Base-by-base conservation (phyloP, 805 yeast species). In the Priceomyces castillae region DNA sequence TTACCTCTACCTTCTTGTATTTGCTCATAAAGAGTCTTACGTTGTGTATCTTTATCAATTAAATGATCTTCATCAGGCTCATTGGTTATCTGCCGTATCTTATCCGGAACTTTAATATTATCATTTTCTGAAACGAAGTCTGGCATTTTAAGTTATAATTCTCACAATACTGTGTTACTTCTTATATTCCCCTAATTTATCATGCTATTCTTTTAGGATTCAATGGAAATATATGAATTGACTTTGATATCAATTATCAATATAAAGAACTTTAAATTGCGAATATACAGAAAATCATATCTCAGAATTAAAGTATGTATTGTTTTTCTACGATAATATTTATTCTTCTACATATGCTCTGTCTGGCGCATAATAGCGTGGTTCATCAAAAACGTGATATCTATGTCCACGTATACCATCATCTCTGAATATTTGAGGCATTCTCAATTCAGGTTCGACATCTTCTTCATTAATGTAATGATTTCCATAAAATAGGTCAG, bases 351-450 rank as follows among this genome's bases (percentile, higher is more conserved):
- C n/a, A n/a, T 28, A n/a, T 6, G n/a, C 31, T 5, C 31, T 10
- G 15, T 10, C 16, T 3, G 37, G 69, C 9, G 69, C 74, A 56
- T 78, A 89, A 59, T 90, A 90, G 50, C 95, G 77, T 3, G 99
- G 99, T 62, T 86, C 94, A 51, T 89, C 94, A 64, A 94, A 90
- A 0, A 94, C 99, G 62, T 94, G 98, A 73, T 85, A 94, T 50
- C 80, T 74, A 63, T 94, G 99, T 1, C 92, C 98, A 51, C 96
- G 80, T 18, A 90, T 90, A 37, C 99, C 99, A 23, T 86, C 90
- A 9, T 96, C 97, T 50, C 80, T 74, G 64, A 92, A 90, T 54
- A 78, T 67, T 6, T 67, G 64, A 1, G 98, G 98, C 79, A 90
- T 89, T 53, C 86, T 74, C 55, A 82, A 71, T 41, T 76, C 82